Conservation (phyloP, 2,329 filamentous ascomycete species). For the Colletotrichum endophyticum region DNA sequence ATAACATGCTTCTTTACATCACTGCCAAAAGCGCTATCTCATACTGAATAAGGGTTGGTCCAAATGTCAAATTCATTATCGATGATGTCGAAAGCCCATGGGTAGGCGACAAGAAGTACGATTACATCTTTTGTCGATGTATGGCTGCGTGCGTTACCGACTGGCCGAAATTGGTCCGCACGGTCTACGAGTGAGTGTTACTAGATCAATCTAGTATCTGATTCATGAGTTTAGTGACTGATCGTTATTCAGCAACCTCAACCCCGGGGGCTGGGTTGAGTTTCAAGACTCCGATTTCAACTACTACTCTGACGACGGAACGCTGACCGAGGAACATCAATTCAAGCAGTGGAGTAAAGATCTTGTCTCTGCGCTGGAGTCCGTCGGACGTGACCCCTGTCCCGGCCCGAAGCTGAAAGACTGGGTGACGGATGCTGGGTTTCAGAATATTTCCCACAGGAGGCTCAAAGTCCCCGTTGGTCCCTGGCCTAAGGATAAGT, state of each 20-base stretch:
- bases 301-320: conserved; percentile 26
- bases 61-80: conserved; percentile 40
- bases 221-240: background rate
- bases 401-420: conserved; percentile 24
- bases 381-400: background rate
- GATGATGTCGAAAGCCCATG: conserved; percentile 37
- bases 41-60: conserved; percentile 25
- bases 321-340: conserved; percentile 5
- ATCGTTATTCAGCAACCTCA: background rate
- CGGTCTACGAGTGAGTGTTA: conserved; percentile 24
- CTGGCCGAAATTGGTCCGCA: conserved; percentile 28
- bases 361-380: conserved; percentile 28
- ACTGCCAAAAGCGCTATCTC: background rate
- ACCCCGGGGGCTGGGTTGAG: conserved; percentile 13
- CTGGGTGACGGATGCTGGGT: conserved; percentile 41
- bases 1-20: accelerated
- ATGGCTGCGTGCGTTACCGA: conserved; percentile 35
- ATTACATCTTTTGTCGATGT: conserved; percentile 41
- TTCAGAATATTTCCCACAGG: conserved; percentile 33
- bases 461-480: conserved; percentile 39
- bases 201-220: background rate
- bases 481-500: conserved; percentile 28
- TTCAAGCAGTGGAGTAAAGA: conserved; percentile 16
- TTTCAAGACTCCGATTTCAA: conserved; percentile 25
- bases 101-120: conserved; percentile 27